A percentile compares a stretch with the other conserved stretches of the same genome.
Conservation (phyloP, 805 yeast genomes). For the Kodamaea kaohsiungensis region DNA sequence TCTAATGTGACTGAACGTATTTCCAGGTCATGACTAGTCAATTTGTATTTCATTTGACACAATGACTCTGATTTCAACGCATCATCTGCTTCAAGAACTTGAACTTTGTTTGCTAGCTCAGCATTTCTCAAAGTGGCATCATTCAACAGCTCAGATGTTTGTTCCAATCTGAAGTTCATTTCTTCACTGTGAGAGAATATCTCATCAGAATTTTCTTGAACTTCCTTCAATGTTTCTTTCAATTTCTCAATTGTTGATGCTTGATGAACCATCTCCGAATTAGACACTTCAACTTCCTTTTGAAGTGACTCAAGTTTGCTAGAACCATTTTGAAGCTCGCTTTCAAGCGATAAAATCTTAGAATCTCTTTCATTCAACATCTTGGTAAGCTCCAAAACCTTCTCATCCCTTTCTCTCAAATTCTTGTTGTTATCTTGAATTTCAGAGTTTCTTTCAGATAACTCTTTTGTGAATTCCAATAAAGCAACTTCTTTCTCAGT, state of each 20-base stretch:
- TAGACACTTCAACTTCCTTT: not conserved
- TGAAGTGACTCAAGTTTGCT: not conserved
- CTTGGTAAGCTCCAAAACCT: slow-evolving; percentile 6
- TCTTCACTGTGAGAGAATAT: not conserved
- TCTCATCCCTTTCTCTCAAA: not conserved
- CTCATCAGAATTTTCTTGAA: not conserved
- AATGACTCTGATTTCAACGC: not conserved
- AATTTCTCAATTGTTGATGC: not conserved
- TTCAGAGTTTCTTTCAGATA: slow-evolving; percentile 9
- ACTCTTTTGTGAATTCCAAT: slow-evolving; percentile 11
- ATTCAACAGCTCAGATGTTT: not conserved
- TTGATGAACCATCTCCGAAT: not conserved
- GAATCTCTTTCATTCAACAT: slow-evolving; percentile 8
- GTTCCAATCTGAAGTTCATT: not conserved
- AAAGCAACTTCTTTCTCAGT: slow-evolving; percentile 12
- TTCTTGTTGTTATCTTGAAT: slow-evolving; percentile 2
- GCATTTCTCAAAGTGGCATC: not conserved
- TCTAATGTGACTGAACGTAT: not conserved
- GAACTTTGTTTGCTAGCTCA: not conserved
- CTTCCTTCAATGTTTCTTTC: not conserved
- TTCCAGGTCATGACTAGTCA: not conserved
- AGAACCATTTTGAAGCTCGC: not conserved
- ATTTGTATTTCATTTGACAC: not conserved
- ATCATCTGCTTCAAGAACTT: not conserved
- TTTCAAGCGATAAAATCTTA: not conserved